Conservation (phyloP, 306 rosid genomes). For the Echinosophora koreensis region DNA sequence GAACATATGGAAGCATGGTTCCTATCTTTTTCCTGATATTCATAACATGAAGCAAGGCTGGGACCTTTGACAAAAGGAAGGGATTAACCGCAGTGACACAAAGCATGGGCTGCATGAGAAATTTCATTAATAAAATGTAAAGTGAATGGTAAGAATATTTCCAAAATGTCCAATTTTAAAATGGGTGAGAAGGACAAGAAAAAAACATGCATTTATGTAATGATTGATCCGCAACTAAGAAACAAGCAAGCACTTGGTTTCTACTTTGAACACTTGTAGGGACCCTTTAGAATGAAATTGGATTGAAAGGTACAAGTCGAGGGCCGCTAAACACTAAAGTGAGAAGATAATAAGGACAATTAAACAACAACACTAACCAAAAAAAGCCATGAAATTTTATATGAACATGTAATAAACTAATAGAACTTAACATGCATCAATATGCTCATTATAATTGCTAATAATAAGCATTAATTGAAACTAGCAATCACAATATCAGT, state of each 20-base stretch:
- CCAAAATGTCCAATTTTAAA: slow-evolving; percentile 21
- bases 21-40: slow-evolving; percentile 86
- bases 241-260: slow-evolving; percentile 26
- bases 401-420: slow-evolving; percentile 35
- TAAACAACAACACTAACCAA: slow-evolving; percentile 13
- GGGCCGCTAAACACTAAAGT: slow-evolving; percentile 31
- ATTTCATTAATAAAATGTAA: slow-evolving; percentile 35
- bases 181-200: slow-evolving; percentile 10
- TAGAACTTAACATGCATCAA: slow-evolving; percentile 25
- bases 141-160: slow-evolving; percentile 19
- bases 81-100: slow-evolving; percentile 99
- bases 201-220: slow-evolving; percentile 13
- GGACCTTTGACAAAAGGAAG: slow-evolving; percentile 93
- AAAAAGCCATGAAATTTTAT: slow-evolving; percentile 30
- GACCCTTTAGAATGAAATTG: background rate
- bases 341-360: slow-evolving; percentile 9
- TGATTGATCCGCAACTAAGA: slow-evolving; percentile 9
- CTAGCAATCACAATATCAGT: slow-evolving; percentile 7
- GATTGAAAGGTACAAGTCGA: slow-evolving; percentile 34
- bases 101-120: slow-evolving; percentile 97
- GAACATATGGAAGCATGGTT: slow-evolving; percentile 83
- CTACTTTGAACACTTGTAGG: slow-evolving; percentile 28
- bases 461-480: slow-evolving; percentile 19
- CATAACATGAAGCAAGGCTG: slow-evolving; percentile 86
- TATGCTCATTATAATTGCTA: slow-evolving; percentile 16